These are phyloP conservation scores for Schizosaccharomyces osmophilus DNA, from an alignment of 805 yeast species.

Conservation along the genomic window DNA sequence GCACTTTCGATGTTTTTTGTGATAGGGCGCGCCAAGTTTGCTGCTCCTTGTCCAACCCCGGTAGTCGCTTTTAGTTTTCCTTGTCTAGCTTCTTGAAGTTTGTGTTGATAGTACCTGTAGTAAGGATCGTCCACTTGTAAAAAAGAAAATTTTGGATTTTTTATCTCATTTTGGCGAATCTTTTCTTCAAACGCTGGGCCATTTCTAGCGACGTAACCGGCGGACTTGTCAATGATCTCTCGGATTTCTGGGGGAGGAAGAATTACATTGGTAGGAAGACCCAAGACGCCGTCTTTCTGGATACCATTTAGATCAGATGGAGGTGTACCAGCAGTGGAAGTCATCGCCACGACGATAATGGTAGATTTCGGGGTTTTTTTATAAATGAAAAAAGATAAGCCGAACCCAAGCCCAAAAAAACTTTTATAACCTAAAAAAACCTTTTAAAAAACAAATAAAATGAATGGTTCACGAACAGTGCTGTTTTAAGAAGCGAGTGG, in stretches of 20 bases:
- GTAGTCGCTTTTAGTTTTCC: constrained; percentile 2
- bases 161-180: constrained; percentile 23
- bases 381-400: too few species aligned
- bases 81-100: constrained; percentile 15
- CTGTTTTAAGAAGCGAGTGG: too few species aligned
- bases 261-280: constrained; percentile 19
- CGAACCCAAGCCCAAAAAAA: too few species aligned
- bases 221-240: constrained; percentile 44
- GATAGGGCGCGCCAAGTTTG: not conserved
- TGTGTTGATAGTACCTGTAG: constrained; percentile 31
- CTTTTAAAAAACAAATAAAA: too few species aligned
- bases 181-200: constrained; percentile 43
- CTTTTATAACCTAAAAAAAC: too few species aligned
- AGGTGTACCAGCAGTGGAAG: not conserved
- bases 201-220: constrained; percentile 40
- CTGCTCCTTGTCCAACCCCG: constrained; percentile 1
- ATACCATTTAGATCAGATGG: not conserved
- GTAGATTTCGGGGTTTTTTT: too few species aligned
- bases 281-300: constrained; percentile 6
- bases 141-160: constrained; percentile 38
- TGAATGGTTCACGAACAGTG: too few species aligned
- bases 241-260: constrained; percentile 29
- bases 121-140: constrained; percentile 29
- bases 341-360: too few species aligned
- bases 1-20: not conserved